Percentiles rank a stretch among this genome's conserved stretches.
These are phyloP conservation scores for Collybia mongolica DNA, from an alignment of 768 basidiomycete species.

Conservation along the genomic window DNA sequence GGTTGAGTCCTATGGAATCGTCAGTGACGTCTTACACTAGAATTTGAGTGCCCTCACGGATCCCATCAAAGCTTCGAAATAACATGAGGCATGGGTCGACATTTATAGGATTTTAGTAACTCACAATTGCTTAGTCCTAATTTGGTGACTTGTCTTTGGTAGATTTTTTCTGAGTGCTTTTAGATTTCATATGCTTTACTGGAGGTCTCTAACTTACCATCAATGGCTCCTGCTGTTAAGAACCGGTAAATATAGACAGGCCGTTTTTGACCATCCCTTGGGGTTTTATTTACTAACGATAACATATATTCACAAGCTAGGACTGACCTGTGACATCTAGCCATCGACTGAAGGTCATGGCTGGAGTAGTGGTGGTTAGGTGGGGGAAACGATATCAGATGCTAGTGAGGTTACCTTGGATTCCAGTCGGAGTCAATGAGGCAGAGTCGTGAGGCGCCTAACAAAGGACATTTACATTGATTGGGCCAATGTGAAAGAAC, in stretches of 20 bases:
- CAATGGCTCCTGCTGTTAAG: constrained; percentile 85
- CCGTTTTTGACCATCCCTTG: constrained; percentile 90
- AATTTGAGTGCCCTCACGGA: constrained; percentile 37
- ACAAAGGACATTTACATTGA: background rate
- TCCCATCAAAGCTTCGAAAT: constrained; percentile 63
- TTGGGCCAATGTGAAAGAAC: background rate
- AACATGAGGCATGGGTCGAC: background rate
- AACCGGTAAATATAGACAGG: constrained; percentile 90
- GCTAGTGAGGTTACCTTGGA: constrained; percentile 55
- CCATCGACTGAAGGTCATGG: constrained; percentile 96
- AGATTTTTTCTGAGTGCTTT: constrained; percentile 72
- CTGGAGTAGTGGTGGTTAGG: constrained; percentile 28
- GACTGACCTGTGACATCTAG: constrained; percentile 84
- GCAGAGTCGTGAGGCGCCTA: constrained; percentile 78
- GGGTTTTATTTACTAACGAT: constrained; percentile 9
- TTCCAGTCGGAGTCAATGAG: constrained; percentile 95
- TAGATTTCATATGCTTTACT: background rate
- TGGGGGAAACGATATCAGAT: no score
- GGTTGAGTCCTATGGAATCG: constrained; percentile 25
- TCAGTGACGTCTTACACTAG: background rate
- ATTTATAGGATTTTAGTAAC: no score
- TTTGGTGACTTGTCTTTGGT: constrained; percentile 93
- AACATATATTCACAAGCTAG: background rate
- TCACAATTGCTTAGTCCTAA: constrained; percentile 84
- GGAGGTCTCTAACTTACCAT: constrained; percentile 48